These are phyloP conservation scores for Trametes polyzona DNA, from an alignment of 1,284 basidiomycete species.

Conservation along the genomic window DNA sequence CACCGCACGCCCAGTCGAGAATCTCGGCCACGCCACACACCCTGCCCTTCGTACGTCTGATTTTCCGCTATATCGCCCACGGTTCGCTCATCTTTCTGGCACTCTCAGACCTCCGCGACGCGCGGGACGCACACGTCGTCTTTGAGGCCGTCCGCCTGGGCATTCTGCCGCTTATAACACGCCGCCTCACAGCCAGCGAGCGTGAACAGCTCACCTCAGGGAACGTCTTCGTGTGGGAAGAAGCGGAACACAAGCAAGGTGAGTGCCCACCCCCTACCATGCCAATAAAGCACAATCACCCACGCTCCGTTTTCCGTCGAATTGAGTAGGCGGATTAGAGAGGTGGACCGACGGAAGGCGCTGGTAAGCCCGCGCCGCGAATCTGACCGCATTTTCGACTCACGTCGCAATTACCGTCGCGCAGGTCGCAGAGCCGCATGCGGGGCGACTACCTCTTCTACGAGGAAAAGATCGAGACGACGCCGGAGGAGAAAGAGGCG, in stretches of 20 bases:
- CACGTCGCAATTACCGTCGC: neutral
- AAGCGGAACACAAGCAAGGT: conserved; percentile 69
- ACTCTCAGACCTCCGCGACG: conserved; percentile 63
- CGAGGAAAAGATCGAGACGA: conserved; percentile 78
- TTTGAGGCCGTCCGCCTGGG: conserved; percentile 76
- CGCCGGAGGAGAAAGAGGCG: conserved; percentile 72
- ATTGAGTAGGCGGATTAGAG: conserved; percentile 57
- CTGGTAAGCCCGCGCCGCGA: conserved; percentile 49
- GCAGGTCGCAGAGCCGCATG: conserved; percentile 80
- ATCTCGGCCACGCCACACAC: conserved; percentile 32
- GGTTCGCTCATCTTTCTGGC: neutral
- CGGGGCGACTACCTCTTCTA: conserved; percentile 80
- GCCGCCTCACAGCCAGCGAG: conserved; percentile 67
- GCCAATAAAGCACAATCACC: conserved; percentile 11
- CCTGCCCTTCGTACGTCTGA: conserved; percentile 36
- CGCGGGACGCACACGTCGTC: conserved; percentile 60
- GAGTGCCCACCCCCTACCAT: conserved; percentile 2
- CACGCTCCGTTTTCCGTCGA: conserved; percentile 19
- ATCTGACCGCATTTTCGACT: conserved; percentile 7
- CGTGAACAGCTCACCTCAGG: conserved; percentile 70
- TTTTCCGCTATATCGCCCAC: neutral
- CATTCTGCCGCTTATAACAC: conserved; percentile 69
- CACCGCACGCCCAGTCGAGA: conserved; percentile 22
- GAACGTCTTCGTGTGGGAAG: conserved; percentile 83
- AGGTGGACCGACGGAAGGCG: conserved; percentile 79